Conservation (phyloP, 179 eudicot genomes). For the Amaranthus tricolor region DNA sequence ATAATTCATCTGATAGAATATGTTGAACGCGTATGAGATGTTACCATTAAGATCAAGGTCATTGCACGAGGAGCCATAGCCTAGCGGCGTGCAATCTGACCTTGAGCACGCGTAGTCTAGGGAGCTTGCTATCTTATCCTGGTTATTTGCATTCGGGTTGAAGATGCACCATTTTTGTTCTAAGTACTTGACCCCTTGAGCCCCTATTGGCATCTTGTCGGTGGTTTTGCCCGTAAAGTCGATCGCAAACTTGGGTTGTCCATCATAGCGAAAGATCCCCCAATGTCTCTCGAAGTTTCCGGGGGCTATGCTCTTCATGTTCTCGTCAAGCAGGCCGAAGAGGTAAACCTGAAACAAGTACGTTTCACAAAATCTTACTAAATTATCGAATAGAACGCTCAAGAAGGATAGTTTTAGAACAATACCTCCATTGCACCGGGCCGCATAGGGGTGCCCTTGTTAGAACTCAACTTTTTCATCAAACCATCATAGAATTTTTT, state of each 20-base stretch:
- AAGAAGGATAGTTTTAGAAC: too few species aligned
- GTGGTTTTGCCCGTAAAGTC: conserved; percentile 45
- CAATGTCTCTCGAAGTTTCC: conserved; percentile 78
- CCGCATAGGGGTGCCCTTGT: conserved; percentile 61
- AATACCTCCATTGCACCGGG: conserved; percentile 43
- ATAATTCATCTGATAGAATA: conserved; percentile 54
- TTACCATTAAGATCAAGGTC: conserved; percentile 32
- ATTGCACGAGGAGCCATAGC: conserved; percentile 49
- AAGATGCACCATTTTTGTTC: conserved; percentile 49
- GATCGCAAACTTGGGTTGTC: conserved; percentile 60
- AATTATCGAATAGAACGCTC: neutral
- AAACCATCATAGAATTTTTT: conserved; percentile 59
- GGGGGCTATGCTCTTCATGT: conserved; percentile 62
- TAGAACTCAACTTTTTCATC: conserved; percentile 44
- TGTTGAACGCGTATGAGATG: conserved; percentile 64
- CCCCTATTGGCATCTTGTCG: conserved; percentile 41
- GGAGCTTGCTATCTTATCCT: conserved; percentile 14
- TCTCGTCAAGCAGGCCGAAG: conserved; percentile 65
- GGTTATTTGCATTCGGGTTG: conserved; percentile 25
- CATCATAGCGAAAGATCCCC: conserved; percentile 74
- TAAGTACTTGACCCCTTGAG: conserved; percentile 49
- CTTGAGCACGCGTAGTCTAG: conserved; percentile 45
- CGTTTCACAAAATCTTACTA: too few species aligned
- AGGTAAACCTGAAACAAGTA: conserved; percentile 39
- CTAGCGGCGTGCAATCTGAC: conserved; percentile 60